A percentile compares a stretch with the other conserved stretches of the same genome.
These are phyloP conservation scores for Collybiopsis confluens DNA, from an alignment of 768 basidiomycete species.

Conservation along the genomic window DNA sequence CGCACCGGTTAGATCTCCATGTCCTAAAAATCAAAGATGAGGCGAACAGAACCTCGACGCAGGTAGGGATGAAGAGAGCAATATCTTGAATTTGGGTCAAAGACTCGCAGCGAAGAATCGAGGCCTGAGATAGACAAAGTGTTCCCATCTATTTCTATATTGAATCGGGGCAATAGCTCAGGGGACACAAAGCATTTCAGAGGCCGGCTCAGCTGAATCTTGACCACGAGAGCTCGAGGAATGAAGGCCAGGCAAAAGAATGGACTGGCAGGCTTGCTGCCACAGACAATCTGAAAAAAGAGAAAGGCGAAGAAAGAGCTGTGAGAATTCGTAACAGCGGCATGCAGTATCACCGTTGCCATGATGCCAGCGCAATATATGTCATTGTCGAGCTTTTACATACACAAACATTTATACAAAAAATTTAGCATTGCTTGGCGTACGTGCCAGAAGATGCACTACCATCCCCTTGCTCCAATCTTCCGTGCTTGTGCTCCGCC, in stretches of 20 bases:
- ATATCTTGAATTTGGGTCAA: constrained; percentile 43
- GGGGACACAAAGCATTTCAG: constrained; percentile 4
- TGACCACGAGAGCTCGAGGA: background rate
- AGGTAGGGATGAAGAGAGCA: constrained; percentile 58
- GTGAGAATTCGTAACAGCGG: background rate
- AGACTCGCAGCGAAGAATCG: constrained; percentile 67
- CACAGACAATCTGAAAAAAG: background rate
- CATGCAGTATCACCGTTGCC: no score
- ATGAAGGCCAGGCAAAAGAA: constrained; percentile 5
- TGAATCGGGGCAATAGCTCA: background rate
- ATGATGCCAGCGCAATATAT: no score
- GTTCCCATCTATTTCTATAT: constrained; percentile 39
- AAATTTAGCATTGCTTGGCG: constrained; percentile 63
- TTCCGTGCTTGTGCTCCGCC: constrained; percentile 39
- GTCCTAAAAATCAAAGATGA: constrained; percentile 47
- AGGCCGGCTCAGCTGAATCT: background rate
- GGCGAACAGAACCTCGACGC: constrained; percentile 57
- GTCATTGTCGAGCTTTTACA: no score
- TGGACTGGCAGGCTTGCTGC: constrained; percentile 6
- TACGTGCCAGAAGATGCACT: constrained; percentile 56
- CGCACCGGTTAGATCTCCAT: constrained; percentile 46
- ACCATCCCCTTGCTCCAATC: constrained; percentile 44
- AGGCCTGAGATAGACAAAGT: constrained; percentile 64
- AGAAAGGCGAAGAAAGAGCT: background rate
- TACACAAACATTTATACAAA: no score